Evolutionary conservation across 1,284 basidiomycete species (phyloP).

Genomic region (Cryptococcus amylolentus): DNA sequence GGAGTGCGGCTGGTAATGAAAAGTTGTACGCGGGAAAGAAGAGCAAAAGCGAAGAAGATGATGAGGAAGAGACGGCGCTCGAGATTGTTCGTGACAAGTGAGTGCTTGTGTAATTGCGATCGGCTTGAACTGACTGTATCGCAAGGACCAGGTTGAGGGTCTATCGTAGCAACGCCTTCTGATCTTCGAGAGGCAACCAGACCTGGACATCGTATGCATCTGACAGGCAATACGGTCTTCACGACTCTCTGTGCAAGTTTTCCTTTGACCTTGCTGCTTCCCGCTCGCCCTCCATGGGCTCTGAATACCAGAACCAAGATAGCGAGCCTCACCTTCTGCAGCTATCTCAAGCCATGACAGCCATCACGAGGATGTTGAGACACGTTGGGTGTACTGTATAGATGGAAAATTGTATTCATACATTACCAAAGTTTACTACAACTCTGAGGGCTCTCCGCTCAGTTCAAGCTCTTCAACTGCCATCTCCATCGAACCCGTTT

Average conservation of each 20-base stretch:
- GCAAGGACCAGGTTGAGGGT: slow-evolving; percentile 14
- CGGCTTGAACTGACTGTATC: not conserved
- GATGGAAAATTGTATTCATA: too few relatives aligned
- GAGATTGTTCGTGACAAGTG: slow-evolving; percentile 59
- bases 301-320: too few relatives aligned
- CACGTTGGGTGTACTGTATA: too few relatives aligned
- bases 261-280: too few relatives aligned
- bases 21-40: slow-evolving; percentile 18
- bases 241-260: not conserved
- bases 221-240: too few relatives aligned
- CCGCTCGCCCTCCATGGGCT: too few relatives aligned
- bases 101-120: slow-evolving; percentile 16
- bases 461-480: too few relatives aligned
- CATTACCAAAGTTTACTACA: not conserved
- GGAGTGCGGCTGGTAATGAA: slow-evolving; percentile 53
- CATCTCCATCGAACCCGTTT: too few relatives aligned
- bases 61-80: slow-evolving; percentile 49
- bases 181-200: not conserved
- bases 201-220: not conserved
- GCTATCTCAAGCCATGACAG: too few relatives aligned
- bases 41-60: slow-evolving; percentile 22
- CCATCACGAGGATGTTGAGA: too few relatives aligned
- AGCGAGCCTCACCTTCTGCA: too few relatives aligned
- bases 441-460: not conserved
- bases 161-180: slow-evolving; percentile 19